Base-by-base conservation (phyloP, 345 rosid genomes). In the Heritiera fomes region DNA sequence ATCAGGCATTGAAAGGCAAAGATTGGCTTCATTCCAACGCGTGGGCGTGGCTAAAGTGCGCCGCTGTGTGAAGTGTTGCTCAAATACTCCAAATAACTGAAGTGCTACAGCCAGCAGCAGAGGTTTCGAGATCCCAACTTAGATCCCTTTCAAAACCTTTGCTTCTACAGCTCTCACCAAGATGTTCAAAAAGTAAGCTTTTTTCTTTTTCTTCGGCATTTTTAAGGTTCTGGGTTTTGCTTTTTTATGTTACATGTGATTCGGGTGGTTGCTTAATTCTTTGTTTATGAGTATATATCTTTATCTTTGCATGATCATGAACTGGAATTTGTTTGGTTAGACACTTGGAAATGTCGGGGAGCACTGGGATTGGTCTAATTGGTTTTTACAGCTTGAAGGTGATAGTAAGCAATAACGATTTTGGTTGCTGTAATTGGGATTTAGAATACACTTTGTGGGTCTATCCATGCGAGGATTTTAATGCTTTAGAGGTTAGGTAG, bases 101-200 rank as follows among this genome's bases (percentile, higher is more conserved):
- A 64, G 59, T 8, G 43, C 45, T 30, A 20, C 61, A 49, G n/a
- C 23, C 59, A 20, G 20, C 73, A n/a, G 20, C 59, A 32, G 79
- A 32, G 70, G 71, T 67, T 76, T 75, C n/a, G 66, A 1, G 62
- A 59, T 74, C 75, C 68, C 71, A 64, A 66, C 58, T 50, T 79
- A 77, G 59, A 49, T 46, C 61, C 40, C 71, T 60, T 71, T 40
- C 13, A 58, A 80, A 67, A 38, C 75, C 45, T 72, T 46, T 45
- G 53, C 60, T 13, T 76, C 32, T 12, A 18, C 71, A 52, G 43
- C 61, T 61, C 73, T 56, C 63, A 40, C 64, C 75, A 80, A 65
- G 23, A 87, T 87, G 90, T 87, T 87, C 84, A 87, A 85, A 77
- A 87, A 87, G 88, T 87, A 77, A 83, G 78, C 76, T 47, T n/a